Percentiles rank a stretch among this genome's conserved stretches.
Evolutionary conservation across 192 early-diverging fungal genomes (phyloP).

Genomic region (Endogone sp.): DNA sequence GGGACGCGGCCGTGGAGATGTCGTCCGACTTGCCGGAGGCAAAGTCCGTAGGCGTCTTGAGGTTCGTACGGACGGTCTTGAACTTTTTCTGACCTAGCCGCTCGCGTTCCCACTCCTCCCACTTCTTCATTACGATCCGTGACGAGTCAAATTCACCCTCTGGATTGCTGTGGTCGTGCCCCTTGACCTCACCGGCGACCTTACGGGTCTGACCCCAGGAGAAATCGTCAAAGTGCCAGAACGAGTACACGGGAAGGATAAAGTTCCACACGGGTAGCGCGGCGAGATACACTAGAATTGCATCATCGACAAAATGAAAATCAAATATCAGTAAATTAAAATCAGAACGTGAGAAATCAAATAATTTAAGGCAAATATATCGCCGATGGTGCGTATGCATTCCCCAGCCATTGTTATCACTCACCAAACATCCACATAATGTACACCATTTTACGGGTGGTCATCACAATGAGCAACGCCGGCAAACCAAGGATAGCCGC

Average conservation of each 20-base stretch:
- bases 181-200: slow-evolving; percentile 66
- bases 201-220: slow-evolving; percentile 80
- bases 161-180: slow-evolving; percentile 61
- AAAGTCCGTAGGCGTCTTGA: not conserved
- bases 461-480: slow-evolving; percentile 86
- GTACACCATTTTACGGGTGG: slow-evolving; percentile 79
- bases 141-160: slow-evolving; percentile 74
- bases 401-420: not conserved
- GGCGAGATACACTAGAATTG: slow-evolving; percentile 68
- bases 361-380: not conserved
- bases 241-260: slow-evolving; percentile 86
- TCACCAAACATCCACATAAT: slow-evolving; percentile 82
- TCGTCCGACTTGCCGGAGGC: not conserved
- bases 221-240: slow-evolving; percentile 95
- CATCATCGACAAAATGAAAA: slow-evolving; percentile 30
- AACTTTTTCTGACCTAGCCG: slow-evolving; percentile 22
- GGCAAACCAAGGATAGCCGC: slow-evolving; percentile 82
- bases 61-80: not conserved
- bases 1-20: slow-evolving; percentile 4
- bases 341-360: not conserved
- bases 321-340: slow-evolving; percentile 1
- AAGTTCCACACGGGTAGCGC: slow-evolving; percentile 95
- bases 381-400: not conserved
- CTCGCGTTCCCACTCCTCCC: slow-evolving; percentile 56
- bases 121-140: slow-evolving; percentile 46